Conservation (phyloP, 306 rosid species). For the Spatholobus suberectus region DNA sequence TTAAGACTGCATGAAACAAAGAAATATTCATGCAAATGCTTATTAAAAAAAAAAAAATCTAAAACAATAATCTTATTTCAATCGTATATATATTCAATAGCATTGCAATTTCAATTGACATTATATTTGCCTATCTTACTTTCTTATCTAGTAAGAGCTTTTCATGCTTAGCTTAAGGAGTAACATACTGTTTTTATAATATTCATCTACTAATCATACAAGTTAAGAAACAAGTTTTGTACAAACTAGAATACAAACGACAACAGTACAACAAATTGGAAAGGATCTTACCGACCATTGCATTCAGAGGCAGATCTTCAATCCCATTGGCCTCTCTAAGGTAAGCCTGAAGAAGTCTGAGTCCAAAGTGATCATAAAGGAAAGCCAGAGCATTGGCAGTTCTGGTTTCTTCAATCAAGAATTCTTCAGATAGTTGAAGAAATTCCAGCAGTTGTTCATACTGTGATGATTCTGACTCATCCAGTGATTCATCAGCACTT, state of each 20-base stretch:
- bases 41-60: background rate
- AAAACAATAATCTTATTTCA: slow-evolving; percentile 18
- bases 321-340: slow-evolving; percentile 72
- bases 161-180: slow-evolving; percentile 18
- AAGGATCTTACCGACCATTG: slow-evolving; percentile 98
- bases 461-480: slow-evolving; percentile 88
- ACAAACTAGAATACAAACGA: slow-evolving; percentile 11
- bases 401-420: slow-evolving; percentile 74
- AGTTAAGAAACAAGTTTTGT: background rate
- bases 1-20: slow-evolving; percentile 41
- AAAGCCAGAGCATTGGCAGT: slow-evolving; percentile 74
- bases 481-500: slow-evolving; percentile 79
- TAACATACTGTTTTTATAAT: background rate
- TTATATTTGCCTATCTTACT: background rate
- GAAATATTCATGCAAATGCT: background rate
- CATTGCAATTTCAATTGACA: slow-evolving; percentile 33
- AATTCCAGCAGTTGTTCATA: slow-evolving; percentile 82
- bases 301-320: slow-evolving; percentile 85
- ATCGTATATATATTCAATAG: slow-evolving; percentile 10
- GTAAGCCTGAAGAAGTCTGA: slow-evolving; percentile 88
- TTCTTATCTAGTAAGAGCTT: background rate
- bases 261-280: slow-evolving; percentile 19
- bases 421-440: slow-evolving; percentile 79
- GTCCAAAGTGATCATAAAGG: slow-evolving; percentile 93
- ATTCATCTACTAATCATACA: slow-evolving; percentile 6